Evolutionary conservation across 352 stramenopile genomes (phyloP), one percentile per base, ranked within the genome.

Genomic region (Phytophthora citrophthora): DNA sequence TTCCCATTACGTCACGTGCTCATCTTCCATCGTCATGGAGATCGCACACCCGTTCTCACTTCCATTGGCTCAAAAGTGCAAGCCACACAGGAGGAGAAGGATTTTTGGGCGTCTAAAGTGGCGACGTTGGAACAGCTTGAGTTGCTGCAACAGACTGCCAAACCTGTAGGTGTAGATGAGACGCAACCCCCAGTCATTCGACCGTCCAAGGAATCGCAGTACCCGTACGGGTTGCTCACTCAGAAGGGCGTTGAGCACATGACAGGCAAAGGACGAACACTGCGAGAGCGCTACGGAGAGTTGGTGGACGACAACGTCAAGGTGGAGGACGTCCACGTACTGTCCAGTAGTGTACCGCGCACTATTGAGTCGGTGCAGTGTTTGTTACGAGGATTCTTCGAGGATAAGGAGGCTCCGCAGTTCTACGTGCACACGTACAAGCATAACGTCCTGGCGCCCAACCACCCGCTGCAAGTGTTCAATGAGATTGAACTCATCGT

Each of bases 331-430:
- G 68, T 94, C n/a, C 89, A 86, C 60, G 81, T 94, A 51, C 74
- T 92, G 29, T 93, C 86, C 38, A 93, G 82, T 51, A 89, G 81
- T 60, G 76, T 93, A 1, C 81, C 83, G 5, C 82, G 86, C 53
- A 90, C 79, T 29, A 84, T 94, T 32, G 74, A 91, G 64, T 94
- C 86, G 15, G 83, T 89, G 39, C 86, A 94, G 69, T 88, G 74
- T 44, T 70, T 94, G 6, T 65, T 94, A 2, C 51, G 80, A 54
- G 86, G 86, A 7, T 89, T 93, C 68, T 92, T 94, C 54, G 66
- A 83, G 45, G 2, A 47, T 3, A 40, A 36, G 8, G 24, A 65
- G 4, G 40, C 41, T 26, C 79, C 73, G 2, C 71, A 77, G 7
- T 88, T 93, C 61, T 53, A 75, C 38, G 68, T 94, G 20, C 87